phyloP scores from a whole-genome alignment of 495 filamentous ascomycete genomes.

The Lepraria neglecta region DNA sequence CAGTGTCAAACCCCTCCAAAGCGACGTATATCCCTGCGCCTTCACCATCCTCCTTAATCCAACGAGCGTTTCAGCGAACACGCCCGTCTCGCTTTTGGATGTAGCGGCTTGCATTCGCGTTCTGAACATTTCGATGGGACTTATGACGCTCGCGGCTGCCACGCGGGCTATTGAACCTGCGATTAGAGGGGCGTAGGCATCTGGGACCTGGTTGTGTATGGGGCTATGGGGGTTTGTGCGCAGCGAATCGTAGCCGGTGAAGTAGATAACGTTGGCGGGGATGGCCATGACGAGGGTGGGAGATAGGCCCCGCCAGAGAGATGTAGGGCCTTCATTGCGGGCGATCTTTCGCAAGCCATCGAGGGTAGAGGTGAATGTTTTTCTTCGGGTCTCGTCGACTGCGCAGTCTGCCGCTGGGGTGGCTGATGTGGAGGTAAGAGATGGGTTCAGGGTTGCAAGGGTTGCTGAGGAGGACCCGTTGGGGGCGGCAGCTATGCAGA shows the following conservation, averaged over 20 bases:
- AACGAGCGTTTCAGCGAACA: constrained; percentile 66
- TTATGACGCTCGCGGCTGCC: constrained; percentile 73
- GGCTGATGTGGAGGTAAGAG: constrained; percentile 32
- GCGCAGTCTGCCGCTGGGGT: constrained; percentile 59
- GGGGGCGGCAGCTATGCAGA: constrained; percentile 61
- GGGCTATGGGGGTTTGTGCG: constrained; percentile 64
- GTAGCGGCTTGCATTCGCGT: constrained; percentile 83
- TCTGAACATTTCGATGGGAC: constrained; percentile 90
- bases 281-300: constrained; percentile 92
- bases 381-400: constrained; percentile 74
- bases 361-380: constrained; percentile 81
- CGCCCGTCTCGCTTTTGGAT: constrained; percentile 47
- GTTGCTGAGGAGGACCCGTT: constrained; percentile 24
- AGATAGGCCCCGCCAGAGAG: constrained; percentile 88
- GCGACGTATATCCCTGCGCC: constrained; percentile 64
- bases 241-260: constrained; percentile 96
- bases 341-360: constrained; percentile 94
- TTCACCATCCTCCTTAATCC: constrained; percentile 75
- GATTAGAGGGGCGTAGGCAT: constrained; percentile 67
- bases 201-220: constrained; percentile 52
- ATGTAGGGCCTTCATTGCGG: constrained; percentile 80
- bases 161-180: constrained; percentile 74
- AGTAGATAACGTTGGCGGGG: constrained; percentile 95
- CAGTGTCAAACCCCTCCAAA: constrained; percentile 89
- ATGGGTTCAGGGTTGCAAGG: constrained; percentile 32